Evolutionary conservation across 2,329 filamentous ascomycete genomes (phyloP).

Genomic region (Colletotrichum tabaci): DNA sequence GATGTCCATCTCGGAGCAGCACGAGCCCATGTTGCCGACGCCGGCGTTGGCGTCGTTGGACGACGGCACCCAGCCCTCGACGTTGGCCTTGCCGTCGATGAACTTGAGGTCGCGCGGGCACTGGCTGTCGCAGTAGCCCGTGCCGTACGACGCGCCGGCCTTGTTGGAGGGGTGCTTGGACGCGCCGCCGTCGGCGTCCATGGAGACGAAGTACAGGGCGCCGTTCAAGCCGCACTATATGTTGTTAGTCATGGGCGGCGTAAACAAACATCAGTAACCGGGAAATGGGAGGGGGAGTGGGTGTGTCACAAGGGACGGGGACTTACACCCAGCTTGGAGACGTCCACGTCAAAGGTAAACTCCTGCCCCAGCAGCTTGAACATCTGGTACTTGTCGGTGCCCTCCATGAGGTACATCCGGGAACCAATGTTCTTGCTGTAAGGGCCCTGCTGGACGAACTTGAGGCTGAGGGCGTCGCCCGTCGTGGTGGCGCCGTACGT

Average conservation of each 20-base stretch:
- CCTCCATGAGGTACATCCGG: constrained; percentile 76
- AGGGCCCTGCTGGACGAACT: constrained; percentile 69
- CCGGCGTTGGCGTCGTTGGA: constrained; percentile 69
- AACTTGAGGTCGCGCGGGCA: constrained; percentile 70
- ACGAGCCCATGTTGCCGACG: constrained; percentile 65
- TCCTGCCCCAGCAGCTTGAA: constrained; percentile 77
- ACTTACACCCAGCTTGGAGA: constrained; percentile 66
- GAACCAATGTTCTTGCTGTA: constrained; percentile 65
- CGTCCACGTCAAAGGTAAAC: constrained; percentile 81
- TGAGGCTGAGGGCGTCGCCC: constrained; percentile 66
- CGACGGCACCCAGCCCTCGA: constrained; percentile 66
- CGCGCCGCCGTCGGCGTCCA: constrained; percentile 71
- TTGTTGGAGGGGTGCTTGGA: constrained; percentile 65
- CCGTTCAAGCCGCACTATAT: constrained; percentile 78
- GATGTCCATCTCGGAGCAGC: constrained; percentile 75
- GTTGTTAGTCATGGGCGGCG: not conserved
- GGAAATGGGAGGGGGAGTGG: no score
- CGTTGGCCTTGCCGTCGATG: constrained; percentile 70
- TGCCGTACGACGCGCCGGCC: constrained; percentile 72
- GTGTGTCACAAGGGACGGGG: no score
- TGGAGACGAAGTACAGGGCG: constrained; percentile 76
- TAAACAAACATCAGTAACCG: no score
- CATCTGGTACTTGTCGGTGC: constrained; percentile 73
- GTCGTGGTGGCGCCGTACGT: constrained; percentile 70
- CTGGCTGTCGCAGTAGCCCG: constrained; percentile 68